Evolutionary conservation across 108 stramenopile species (phyloP).

Genomic region (Nitzschia palea): DNA sequence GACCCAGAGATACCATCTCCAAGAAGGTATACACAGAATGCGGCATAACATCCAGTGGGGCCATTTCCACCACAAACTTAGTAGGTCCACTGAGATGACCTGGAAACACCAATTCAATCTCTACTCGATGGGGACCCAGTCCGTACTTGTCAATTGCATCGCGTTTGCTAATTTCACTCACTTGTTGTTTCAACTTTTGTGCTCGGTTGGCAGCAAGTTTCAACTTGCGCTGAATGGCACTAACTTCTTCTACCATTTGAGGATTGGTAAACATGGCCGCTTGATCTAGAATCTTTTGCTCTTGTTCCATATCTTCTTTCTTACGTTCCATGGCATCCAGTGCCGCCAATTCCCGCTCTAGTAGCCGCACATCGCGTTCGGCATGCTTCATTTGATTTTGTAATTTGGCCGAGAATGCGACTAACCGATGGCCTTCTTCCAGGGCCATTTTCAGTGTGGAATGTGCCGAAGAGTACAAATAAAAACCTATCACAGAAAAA

Average conservation of each 20-base stretch:
- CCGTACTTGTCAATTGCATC: conserved; percentile 49
- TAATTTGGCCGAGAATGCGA: conserved; percentile 30
- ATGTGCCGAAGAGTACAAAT: conserved; percentile 23
- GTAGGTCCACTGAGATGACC: conserved; percentile 20
- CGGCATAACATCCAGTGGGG: conserved; percentile 74
- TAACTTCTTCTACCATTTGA: conserved; percentile 23
- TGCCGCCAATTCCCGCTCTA: conserved; percentile 30
- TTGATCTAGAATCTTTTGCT: conserved; percentile 11
- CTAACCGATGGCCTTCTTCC: conserved; percentile 17
- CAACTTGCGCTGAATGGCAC: conserved; percentile 23
- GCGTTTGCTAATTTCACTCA: conserved; percentile 27
- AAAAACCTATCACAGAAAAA: conserved; percentile 26
- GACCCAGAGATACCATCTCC: conserved; percentile 41
- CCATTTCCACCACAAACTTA: conserved; percentile 66
- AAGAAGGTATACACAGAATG: conserved; percentile 75
- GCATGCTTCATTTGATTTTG: conserved; percentile 13
- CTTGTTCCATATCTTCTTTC: conserved; percentile 27
- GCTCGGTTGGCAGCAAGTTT: conserved; percentile 23
- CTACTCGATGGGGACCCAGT: conserved; percentile 56
- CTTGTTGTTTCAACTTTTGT: conserved; percentile 29
- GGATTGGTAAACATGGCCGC: conserved; percentile 31
- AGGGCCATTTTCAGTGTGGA: conserved; percentile 17
- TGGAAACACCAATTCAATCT: conserved; percentile 66
- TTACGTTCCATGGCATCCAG: conserved; percentile 30
- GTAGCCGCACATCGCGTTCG: conserved; percentile 18